phyloP scores from a whole-genome alignment of 768 basidiomycete genomes.

The Kwoniella sp. region DNA sequence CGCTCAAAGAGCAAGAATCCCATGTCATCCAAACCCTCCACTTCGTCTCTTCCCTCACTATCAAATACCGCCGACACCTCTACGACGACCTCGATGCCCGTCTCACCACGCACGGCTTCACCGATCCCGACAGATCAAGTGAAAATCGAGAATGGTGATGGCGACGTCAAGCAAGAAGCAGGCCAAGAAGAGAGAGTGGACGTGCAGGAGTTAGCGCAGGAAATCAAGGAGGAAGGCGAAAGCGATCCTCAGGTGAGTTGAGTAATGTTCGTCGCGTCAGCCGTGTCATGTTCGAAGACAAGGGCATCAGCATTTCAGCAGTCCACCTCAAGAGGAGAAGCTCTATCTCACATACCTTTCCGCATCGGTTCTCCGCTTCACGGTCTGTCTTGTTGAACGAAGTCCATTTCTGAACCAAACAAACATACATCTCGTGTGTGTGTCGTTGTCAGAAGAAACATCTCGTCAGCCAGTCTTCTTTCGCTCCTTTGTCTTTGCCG shows the following conservation, averaged over 20 bases:
- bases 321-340: too few relatives aligned
- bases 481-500: neutral
- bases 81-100: constrained; percentile 34
- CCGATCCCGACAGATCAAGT: constrained; percentile 10
- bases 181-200: neutral
- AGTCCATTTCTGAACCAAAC: neutral
- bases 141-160: constrained; percentile 14
- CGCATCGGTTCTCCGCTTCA: too few relatives aligned
- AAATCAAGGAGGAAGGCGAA: constrained; percentile 26
- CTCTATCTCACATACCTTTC: too few relatives aligned
- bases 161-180: neutral
- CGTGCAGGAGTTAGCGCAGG: constrained; percentile 17
- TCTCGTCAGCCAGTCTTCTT: neutral
- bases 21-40: neutral
- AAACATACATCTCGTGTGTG: neutral
- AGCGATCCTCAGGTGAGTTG: constrained; percentile 27
- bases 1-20: neutral
- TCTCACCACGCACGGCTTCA: constrained; percentile 20
- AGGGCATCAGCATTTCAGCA: too few relatives aligned
- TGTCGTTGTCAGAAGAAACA: neutral
- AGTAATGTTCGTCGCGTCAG: constrained; percentile 5
- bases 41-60: constrained; percentile 18
- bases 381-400: neutral
- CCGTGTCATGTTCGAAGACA: neutral
- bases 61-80: constrained; percentile 30